Evolutionary conservation across 495 filamentous ascomycete species (phyloP).

Genomic region (Hyaloscypha finlandica): DNA sequence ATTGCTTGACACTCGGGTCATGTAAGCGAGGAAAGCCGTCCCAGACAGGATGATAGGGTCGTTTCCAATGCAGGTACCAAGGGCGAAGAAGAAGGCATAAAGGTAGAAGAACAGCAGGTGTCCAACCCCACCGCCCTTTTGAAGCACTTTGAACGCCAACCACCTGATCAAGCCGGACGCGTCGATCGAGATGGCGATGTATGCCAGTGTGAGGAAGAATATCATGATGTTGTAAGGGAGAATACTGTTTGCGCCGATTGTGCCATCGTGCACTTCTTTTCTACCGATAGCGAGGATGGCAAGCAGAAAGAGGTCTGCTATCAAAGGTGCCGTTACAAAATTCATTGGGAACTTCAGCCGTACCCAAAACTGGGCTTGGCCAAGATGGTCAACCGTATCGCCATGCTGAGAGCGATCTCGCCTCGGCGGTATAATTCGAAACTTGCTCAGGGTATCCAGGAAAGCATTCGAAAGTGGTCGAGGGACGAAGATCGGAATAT

Average conservation of each 20-base stretch:
- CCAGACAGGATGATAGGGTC: slow-evolving; percentile 71
- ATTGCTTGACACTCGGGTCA: slow-evolving; percentile 69
- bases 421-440: slow-evolving; percentile 53
- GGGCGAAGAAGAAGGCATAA: slow-evolving; percentile 65
- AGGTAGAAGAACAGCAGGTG: slow-evolving; percentile 67
- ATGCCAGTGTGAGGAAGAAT: slow-evolving; percentile 70
- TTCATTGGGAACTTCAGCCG: slow-evolving; percentile 59
- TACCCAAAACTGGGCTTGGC: slow-evolving; percentile 39
- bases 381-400: slow-evolving; percentile 24
- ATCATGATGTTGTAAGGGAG: slow-evolving; percentile 64
- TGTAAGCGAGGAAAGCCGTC: slow-evolving; percentile 70
- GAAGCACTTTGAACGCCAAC: slow-evolving; percentile 67
- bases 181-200: slow-evolving; percentile 74
- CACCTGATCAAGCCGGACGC: slow-evolving; percentile 67
- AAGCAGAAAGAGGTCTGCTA: slow-evolving; percentile 65
- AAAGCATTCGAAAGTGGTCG: slow-evolving; percentile 44
- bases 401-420: slow-evolving; percentile 22
- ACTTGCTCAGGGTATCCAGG: slow-evolving; percentile 40
- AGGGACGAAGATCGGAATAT: slow-evolving; percentile 58
- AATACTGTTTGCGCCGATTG: slow-evolving; percentile 60
- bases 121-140: slow-evolving; percentile 60
- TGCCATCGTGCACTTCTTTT: slow-evolving; percentile 62
- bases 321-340: slow-evolving; percentile 64
- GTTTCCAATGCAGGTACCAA: slow-evolving; percentile 68
- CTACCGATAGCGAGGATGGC: slow-evolving; percentile 63